Evolutionary conservation across 1,284 basidiomycete genomes (phyloP).

Genomic region (Microbotryomycetes sp.): DNA sequence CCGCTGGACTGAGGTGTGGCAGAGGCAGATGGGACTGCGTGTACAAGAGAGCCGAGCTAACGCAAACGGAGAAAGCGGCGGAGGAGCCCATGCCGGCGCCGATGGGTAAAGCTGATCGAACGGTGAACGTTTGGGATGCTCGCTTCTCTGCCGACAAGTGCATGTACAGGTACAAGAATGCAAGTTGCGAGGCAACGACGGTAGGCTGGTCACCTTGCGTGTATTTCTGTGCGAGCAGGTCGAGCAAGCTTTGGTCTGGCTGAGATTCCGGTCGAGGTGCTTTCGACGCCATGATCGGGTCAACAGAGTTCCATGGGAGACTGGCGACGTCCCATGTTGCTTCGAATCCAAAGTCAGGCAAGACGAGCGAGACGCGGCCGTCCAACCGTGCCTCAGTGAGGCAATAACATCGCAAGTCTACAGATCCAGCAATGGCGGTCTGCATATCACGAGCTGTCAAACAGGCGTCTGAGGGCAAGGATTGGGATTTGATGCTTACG

Average conservation of each 20-base stretch:
- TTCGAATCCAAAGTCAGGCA: conserved; percentile 74
- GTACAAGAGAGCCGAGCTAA: conserved; percentile 67
- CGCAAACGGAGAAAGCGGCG: conserved; percentile 85
- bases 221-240: conserved; percentile 35
- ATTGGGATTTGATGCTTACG: conserved; percentile 56
- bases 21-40: conserved; percentile 49
- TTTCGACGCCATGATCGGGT: conserved; percentile 48
- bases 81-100: conserved; percentile 97
- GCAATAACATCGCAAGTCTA: conserved; percentile 92
- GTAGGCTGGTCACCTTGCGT: conserved; percentile 16
- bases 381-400: conserved; percentile 68
- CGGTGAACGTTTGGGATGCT: conserved; percentile 67
- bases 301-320: conserved; percentile 75
- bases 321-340: conserved; percentile 67
- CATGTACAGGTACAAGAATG: conserved; percentile 95
- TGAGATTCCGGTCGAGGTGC: conserved; percentile 51
- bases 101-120: conserved; percentile 91
- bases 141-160: conserved; percentile 36
- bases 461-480: no score
- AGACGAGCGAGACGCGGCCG: conserved; percentile 64
- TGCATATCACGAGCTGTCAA: no score
- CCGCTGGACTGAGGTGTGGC: conserved; percentile 51
- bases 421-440: conserved; percentile 91
- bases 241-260: conserved; percentile 62
- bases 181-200: conserved; percentile 47